Percentiles rank a stretch among this genome's conserved stretches.
Evolutionary conservation across 164 flowering plant species (phyloP).

Genomic region (Litsea cubeba): DNA sequence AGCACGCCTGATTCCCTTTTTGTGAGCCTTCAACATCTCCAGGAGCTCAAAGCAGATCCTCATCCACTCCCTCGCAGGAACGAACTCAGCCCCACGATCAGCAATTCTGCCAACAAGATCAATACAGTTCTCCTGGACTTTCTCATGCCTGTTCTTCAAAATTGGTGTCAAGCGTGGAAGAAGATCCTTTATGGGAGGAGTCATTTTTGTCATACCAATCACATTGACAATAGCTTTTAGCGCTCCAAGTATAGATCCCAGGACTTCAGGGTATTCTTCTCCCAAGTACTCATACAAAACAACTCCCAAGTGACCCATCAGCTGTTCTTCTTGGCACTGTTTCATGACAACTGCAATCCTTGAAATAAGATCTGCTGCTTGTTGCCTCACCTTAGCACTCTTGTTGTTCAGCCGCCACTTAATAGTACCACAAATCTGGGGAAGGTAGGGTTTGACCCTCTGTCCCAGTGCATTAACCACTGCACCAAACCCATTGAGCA

Average conservation of each 20-base stretch:
- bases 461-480: conserved; percentile 95
- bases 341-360: conserved; percentile 98
- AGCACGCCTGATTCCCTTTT: conserved; percentile 92
- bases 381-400: conserved; percentile 98
- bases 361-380: conserved; percentile 98
- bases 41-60: conserved; percentile 97
- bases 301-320: conserved; percentile 99
- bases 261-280: conserved; percentile 95
- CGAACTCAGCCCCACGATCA: conserved; percentile 99
- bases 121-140: conserved; percentile 96
- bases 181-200: conserved; percentile 95
- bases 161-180: conserved; percentile 96
- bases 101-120: conserved; percentile 98
- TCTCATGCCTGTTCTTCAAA: conserved; percentile 94
- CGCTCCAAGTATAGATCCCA: conserved; percentile 94
- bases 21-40: conserved; percentile 99
- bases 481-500: conserved; percentile 99
- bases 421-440: conserved; percentile 98
- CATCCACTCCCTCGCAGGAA: conserved; percentile 99
- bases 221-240: conserved; percentile 95
- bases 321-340: conserved; percentile 97
- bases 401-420: conserved; percentile 99
- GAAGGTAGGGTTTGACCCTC: conserved; percentile 94
- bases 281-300: conserved; percentile 94
- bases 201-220: conserved; percentile 99